Base-by-base conservation (phyloP, 805 yeast species). In the Starmerella stigmatis region DNA sequence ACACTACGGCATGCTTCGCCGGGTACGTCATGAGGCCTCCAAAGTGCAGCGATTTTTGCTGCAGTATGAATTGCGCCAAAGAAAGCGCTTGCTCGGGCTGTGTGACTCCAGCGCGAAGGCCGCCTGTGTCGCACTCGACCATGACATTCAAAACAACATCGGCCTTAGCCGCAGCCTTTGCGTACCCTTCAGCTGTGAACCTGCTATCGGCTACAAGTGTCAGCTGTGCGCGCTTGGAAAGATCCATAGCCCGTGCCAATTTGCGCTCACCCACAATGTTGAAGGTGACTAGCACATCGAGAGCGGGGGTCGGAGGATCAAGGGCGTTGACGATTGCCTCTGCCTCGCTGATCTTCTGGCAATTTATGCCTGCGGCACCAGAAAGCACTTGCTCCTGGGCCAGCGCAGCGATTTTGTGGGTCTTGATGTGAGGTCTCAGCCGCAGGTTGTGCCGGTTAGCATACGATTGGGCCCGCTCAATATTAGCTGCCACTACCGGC, bases 61-160 rank as follows among this genome's bases (percentile, higher is more conserved):
- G 8, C 19, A 20, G 12, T 8, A 48, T 22, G n/a, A 4, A 21
- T 22, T 43, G 27, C 25, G 52, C 52, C 11, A 49, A 40, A 20
- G 8, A 20, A 22, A 49, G 30, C 15, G 52, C 52, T 19, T 43
- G 28, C 15, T 15, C 41, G 17, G 52, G 52, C 27, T 35, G 20
- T 11, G 49, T 39, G 23, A 39, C 45, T 19, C 52, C 52, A 8
- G 50, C 49, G 11, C 52, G 50, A 19, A 43, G 43, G 5, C 52
- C 52, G 20, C 52, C 52, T 7, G 49, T 49, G 35, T 49, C 52
- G 28, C 52, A 49, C 41, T 49, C 52, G 25, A 49, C 28, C 43
- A 45, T 41, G 8, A 49, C 48, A 31, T 31, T 28, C 20, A 48
- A 38, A 5, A n/a, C 25, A 4, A 27, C 19, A 12, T 39, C 40